Percentiles rank a stretch among this genome's conserved stretches.
phyloP scores from a whole-genome alignment of 2,329 filamentous ascomycete genomes.

The Helicocarpus griseus region DNA sequence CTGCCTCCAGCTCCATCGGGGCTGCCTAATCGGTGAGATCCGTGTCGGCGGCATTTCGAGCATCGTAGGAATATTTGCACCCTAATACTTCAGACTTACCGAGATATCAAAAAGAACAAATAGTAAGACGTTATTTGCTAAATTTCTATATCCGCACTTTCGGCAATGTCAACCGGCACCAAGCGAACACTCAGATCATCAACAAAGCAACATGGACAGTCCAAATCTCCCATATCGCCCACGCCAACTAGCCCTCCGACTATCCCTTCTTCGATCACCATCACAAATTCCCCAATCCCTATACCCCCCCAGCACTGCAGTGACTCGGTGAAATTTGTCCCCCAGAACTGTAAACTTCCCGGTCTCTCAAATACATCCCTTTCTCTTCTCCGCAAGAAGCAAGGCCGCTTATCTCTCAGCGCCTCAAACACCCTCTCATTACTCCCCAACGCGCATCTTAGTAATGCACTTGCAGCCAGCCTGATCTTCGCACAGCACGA shows the following conservation, averaged over 20 bases:
- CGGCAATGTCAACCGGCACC: not conserved
- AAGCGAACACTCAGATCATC: not conserved
- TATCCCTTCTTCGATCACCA: not conserved
- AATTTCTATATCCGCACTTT: not conserved
- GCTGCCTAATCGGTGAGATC: no score
- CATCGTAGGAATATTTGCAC: no score
- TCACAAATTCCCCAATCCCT: not conserved
- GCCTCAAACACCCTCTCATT: not conserved
- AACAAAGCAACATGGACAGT: not conserved
- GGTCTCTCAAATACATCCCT: not conserved
- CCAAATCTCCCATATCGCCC: not conserved
- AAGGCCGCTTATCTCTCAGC: slow-evolving; percentile 6
- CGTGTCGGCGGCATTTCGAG: no score
- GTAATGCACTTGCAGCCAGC: slow-evolving; percentile 5
- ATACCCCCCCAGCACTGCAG: not conserved
- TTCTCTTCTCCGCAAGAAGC: slow-evolving; percentile 8
- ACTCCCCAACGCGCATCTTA: not conserved
- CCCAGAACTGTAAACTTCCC: not conserved
- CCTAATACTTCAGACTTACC: no score
- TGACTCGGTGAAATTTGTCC: not conserved
- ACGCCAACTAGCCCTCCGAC: not conserved
- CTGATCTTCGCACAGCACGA: slow-evolving; percentile 42
- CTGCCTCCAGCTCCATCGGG: not conserved
- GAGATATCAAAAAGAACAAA: no score
- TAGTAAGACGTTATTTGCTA: no score